Percentiles rank a stretch among this genome's conserved stretches.
Evolutionary conservation across 2,329 filamentous ascomycete genomes (phyloP).

Genomic region (Ramularia endophylla): DNA sequence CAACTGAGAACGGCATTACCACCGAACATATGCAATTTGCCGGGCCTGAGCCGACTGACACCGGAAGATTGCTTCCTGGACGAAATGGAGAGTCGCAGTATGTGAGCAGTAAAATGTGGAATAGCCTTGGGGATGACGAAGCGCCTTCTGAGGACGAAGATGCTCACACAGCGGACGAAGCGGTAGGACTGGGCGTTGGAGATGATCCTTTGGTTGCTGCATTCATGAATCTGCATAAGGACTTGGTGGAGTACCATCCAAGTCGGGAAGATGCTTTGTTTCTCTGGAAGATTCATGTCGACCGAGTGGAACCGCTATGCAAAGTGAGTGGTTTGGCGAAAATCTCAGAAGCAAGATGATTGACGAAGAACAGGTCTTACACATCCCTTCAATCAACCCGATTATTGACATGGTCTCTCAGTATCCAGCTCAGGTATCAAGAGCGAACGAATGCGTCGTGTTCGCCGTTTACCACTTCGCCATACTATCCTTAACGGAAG

Average conservation of each 20-base stretch:
- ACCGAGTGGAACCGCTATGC: constrained; percentile 64
- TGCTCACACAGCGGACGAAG: too few relatives aligned
- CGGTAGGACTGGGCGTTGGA: constrained; percentile 16
- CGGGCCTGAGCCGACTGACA: too few relatives aligned
- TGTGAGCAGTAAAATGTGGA: constrained; percentile 30
- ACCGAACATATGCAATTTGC: too few relatives aligned
- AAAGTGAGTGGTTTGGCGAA: too few relatives aligned
- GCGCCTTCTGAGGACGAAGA: constrained; percentile 16
- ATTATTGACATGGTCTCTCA: constrained; percentile 43
- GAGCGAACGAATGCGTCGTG: constrained; percentile 52
- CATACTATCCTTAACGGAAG: constrained; percentile 42
- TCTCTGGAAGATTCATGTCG: constrained; percentile 53
- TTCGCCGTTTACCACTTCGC: constrained; percentile 56
- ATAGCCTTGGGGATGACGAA: constrained; percentile 13
- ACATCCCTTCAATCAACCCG: constrained; percentile 51
- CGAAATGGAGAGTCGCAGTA: constrained; percentile 36
- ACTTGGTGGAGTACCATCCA: constrained; percentile 41
- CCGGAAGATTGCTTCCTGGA: constrained; percentile 16
- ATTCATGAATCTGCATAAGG: constrained; percentile 11
- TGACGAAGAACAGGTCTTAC: too few relatives aligned
- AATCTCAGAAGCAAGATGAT: too few relatives aligned
- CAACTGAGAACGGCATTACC: too few relatives aligned
- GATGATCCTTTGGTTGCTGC: constrained; percentile 19
- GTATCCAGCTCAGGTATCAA: constrained; percentile 48
- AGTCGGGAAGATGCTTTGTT: constrained; percentile 48